Evolutionary conservation across 1,284 basidiomycete genomes (phyloP), one percentile per base, ranked within the genome.

Genomic region (Kalmanozyma brasiliensis): DNA sequence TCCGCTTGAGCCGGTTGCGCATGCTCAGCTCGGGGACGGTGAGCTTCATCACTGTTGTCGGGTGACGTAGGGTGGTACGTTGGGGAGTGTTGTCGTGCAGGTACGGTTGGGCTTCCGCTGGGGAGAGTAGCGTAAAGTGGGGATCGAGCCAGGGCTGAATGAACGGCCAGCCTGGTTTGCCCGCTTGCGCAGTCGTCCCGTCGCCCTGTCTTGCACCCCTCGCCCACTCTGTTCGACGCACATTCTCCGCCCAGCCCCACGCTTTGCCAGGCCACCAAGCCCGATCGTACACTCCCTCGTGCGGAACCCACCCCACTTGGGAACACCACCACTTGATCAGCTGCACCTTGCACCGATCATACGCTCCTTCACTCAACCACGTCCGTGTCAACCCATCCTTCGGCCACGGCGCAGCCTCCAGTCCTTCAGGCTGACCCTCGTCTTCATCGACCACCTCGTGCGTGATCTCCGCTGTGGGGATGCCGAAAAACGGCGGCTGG

Each of bases 121-220:
- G 8, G 17, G 55, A 36, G 10, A 71, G 47, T 3, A 52, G 10
- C 5, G 23, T 17, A 17, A 16, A 17, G 32, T 20, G 36, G 3
- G 29, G 13, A 23, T 66, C 51, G 29, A 71, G 32, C 49, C 51
- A 51, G 16, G 62, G 62, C 26, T 66, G 62, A 3, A 56, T 32
- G 36, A 71, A 71, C 1, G 68, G 68, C 68, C 62, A 71, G 22
- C 68, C 68, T 8, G 47, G 40, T n/a, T n/a, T n/a, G n/a, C n/a
- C n/a, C n/a, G n/a, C n/a, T n/a, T n/a, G n/a, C n/a, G n/a, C n/a
- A n/a, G n/a, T n/a, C n/a, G n/a, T n/a, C n/a, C n/a, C n/a, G n/a
- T n/a, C n/a, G n/a, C n/a, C n/a, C n/a, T n/a, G 43, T 2, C 55
- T 37, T 14, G 53, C 43, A 6, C 36, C 36, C 24, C 46, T 14